Evolutionary conservation across 345 rosid genomes (phyloP).

Genomic region (Turritis glabra): DNA sequence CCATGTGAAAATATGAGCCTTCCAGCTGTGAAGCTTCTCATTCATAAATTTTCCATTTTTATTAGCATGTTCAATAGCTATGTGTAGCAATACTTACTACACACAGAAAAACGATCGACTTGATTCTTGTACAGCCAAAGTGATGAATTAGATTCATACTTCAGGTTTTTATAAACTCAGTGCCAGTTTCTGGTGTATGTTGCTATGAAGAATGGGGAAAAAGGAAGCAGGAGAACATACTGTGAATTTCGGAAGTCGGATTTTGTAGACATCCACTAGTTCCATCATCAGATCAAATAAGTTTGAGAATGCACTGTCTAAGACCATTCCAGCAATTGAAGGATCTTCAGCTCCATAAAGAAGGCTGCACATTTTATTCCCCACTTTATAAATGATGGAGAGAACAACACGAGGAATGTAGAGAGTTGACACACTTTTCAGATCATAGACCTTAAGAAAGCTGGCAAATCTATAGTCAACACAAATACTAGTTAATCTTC

Average conservation of each 20-base stretch:
- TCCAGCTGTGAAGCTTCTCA: not conserved
- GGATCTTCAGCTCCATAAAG: slow-evolving; percentile 98
- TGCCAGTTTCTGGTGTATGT: slow-evolving; percentile 13
- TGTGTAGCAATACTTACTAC: not conserved
- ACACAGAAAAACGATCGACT: not conserved
- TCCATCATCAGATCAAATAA: slow-evolving; percentile 98
- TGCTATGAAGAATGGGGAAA: slow-evolving; percentile 1
- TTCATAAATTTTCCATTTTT: not conserved
- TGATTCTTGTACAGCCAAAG: slow-evolving; percentile 16
- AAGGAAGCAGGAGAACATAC: slow-evolving; percentile 41
- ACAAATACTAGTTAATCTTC: slow-evolving; percentile 14
- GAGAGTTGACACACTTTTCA: slow-evolving; percentile 16
- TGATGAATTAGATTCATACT: not conserved
- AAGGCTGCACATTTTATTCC: slow-evolving; percentile 57
- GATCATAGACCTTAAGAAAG: slow-evolving; percentile 21
- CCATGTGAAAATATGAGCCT: slow-evolving; percentile 1
- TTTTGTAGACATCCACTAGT: slow-evolving; percentile 88
- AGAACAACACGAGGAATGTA: not conserved
- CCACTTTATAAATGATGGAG: slow-evolving; percentile 23
- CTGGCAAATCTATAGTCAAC: slow-evolving; percentile 3
- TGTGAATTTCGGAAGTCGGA: slow-evolving; percentile 92
- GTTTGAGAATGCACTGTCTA: slow-evolving; percentile 96
- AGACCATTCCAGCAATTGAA: slow-evolving; percentile 95
- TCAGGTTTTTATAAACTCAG: slow-evolving; percentile 1
- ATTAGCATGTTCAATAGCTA: not conserved